A percentile compares a stretch with the other conserved stretches of the same genome.
Evolutionary conservation across 164 flowering plant genomes (phyloP).

Genomic region (Berberis thunbergii): DNA sequence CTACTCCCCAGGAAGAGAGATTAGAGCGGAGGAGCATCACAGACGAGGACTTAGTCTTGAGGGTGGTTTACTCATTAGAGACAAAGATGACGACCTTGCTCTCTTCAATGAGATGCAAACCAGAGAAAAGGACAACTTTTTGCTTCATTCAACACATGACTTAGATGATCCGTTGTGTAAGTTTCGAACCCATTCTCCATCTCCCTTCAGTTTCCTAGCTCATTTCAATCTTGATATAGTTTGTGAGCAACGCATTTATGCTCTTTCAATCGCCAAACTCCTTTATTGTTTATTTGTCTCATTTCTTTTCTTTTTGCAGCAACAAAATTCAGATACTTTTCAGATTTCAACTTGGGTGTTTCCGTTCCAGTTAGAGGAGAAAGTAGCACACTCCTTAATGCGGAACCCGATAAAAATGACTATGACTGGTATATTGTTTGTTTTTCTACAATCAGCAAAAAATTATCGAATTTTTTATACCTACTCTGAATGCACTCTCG

Average conservation of each 20-base stretch:
- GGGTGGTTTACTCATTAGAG: slow-evolving; percentile 43
- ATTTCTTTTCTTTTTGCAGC: slow-evolving; percentile 32
- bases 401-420: slow-evolving; percentile 79
- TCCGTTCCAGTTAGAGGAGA: slow-evolving; percentile 69
- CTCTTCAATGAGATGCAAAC: slow-evolving; percentile 75
- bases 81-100: slow-evolving; percentile 85
- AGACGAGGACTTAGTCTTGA: slow-evolving; percentile 77
- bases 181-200: slow-evolving; percentile 8
- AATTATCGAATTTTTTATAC: too few relatives aligned
- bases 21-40: slow-evolving; percentile 36
- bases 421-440: slow-evolving; percentile 72
- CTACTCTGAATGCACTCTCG: not conserved
- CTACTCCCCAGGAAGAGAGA: slow-evolving; percentile 56
- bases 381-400: slow-evolving; percentile 74
- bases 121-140: slow-evolving; percentile 62
- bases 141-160: slow-evolving; percentile 68
- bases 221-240: not conserved
- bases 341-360: slow-evolving; percentile 69
- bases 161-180: slow-evolving; percentile 76
- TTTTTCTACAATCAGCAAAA: too few relatives aligned
- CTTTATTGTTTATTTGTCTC: not conserved
- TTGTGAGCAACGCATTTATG: not conserved
- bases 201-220: slow-evolving; percentile 1
- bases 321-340: slow-evolving; percentile 61
- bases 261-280: not conserved